Percentiles rank a stretch among this genome's conserved stretches.
phyloP scores from a whole-genome alignment of 2,329 filamentous ascomycete genomes.

The Claviceps purpurea region DNA sequence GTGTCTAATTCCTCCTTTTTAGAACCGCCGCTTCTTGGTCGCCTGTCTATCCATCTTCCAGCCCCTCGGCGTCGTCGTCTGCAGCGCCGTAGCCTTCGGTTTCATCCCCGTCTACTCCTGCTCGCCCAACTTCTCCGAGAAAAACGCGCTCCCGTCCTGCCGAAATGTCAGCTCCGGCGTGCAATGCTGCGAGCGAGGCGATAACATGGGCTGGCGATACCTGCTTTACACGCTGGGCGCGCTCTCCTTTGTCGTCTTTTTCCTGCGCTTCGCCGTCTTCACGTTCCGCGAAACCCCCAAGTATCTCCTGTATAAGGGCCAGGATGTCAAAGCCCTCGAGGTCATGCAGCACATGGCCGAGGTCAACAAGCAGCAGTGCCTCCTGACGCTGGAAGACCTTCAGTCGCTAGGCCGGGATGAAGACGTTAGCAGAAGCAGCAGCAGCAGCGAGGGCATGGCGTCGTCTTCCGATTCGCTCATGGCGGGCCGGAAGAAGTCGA shows the following conservation, averaged over 20 bases:
- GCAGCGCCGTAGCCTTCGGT: constrained; percentile 36
- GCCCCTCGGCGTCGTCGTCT: constrained; percentile 39
- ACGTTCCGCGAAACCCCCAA: constrained; percentile 34
- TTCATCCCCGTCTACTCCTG: constrained; percentile 39
- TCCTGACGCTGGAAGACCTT: constrained; percentile 24
- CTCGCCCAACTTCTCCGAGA: constrained; percentile 34
- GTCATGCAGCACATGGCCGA: constrained; percentile 33
- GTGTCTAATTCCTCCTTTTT: background rate
- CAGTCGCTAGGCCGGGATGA: constrained; percentile 11
- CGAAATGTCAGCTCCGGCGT: constrained; percentile 14
- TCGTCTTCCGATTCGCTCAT: constrained; percentile 1
- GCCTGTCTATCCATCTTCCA: constrained; percentile 41
- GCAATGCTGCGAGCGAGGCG: constrained; percentile 10
- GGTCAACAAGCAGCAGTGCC: constrained; percentile 21
- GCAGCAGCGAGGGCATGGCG: background rate
- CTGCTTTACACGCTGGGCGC: constrained; percentile 30
- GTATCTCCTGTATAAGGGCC: constrained; percentile 29
- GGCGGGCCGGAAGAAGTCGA: background rate
- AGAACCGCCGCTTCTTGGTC: constrained; percentile 35
- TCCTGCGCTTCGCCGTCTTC: constrained; percentile 32
- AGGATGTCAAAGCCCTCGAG: constrained; percentile 32
- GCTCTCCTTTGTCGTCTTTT: constrained; percentile 28
- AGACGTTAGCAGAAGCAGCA: background rate
- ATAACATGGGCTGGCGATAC: constrained; percentile 40
- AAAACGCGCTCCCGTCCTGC: constrained; percentile 3